Evolutionary conservation across 352 stramenopile genomes (phyloP).

Genomic region (Elongisporangium anandrum): DNA sequence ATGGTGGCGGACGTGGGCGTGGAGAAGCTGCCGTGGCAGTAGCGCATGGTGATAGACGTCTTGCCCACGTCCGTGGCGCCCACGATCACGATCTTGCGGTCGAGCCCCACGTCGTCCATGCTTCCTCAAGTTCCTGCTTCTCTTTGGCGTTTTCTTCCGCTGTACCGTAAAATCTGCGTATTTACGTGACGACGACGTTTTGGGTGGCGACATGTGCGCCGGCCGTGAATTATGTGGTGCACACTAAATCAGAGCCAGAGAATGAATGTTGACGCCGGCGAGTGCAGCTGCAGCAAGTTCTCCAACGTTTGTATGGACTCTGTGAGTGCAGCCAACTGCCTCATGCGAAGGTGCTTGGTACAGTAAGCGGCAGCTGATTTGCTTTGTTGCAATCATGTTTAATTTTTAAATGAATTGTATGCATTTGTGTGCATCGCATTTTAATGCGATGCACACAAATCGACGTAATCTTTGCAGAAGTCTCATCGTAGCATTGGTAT

Average conservation of each 20-base stretch:
- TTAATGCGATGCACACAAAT: not conserved
- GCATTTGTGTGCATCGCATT: no score
- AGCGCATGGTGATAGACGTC: constrained; percentile 87
- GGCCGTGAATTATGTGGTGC: not conserved
- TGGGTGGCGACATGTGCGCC: not conserved
- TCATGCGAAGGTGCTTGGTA: not conserved
- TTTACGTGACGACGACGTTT: not conserved
- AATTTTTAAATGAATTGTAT: not conserved
- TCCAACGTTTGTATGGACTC: not conserved
- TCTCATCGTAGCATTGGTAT: not conserved
- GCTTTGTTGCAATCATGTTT: not conserved
- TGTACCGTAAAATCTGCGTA: not conserved
- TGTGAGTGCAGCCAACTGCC: not conserved
- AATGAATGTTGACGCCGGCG: not conserved
- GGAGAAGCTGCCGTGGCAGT: constrained; percentile 83
- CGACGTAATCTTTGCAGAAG: not conserved
- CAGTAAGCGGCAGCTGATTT: not conserved
- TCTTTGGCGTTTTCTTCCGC: constrained; percentile 3
- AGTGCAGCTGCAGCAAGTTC: not conserved
- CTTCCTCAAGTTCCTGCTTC: constrained; percentile 1
- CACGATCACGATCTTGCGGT: constrained; percentile 89
- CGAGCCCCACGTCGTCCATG: constrained; percentile 85
- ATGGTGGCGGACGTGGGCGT: constrained; percentile 84
- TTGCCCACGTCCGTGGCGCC: constrained; percentile 86
- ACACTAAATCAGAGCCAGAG: not conserved